A percentile compares a stretch with the other conserved stretches of the same genome.
Evolutionary conservation across 2,329 filamentous ascomycete genomes (phyloP).

Genomic region (Cordyceps javanica): DNA sequence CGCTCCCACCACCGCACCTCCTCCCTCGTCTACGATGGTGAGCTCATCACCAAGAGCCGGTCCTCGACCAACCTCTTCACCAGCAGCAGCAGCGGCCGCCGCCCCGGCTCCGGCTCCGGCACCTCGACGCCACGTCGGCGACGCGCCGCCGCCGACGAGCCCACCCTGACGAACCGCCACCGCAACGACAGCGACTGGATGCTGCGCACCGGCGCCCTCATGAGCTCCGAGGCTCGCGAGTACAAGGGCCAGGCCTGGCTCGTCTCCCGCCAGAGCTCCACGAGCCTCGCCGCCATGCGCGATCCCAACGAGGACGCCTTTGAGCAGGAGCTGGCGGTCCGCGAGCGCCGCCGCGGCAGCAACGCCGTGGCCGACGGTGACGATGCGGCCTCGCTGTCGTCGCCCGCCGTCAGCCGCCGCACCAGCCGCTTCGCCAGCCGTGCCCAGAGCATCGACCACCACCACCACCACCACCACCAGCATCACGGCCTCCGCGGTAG

Average conservation of each 20-base stretch:
- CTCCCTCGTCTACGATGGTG: slow-evolving; percentile 31
- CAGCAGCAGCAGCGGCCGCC: slow-evolving; percentile 14
- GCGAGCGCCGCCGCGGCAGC: slow-evolving; percentile 45
- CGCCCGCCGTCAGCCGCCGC: slow-evolving; percentile 38
- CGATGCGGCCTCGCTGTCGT: slow-evolving; percentile 20
- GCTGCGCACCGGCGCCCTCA: slow-evolving; percentile 54
- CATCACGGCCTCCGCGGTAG: background rate
- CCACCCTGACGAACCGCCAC: slow-evolving; percentile 27
- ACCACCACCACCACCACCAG: no score
- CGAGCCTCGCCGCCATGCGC: slow-evolving; percentile 48
- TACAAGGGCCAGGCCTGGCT: slow-evolving; percentile 66
- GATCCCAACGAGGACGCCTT: slow-evolving; percentile 48
- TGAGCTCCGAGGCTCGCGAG: slow-evolving; percentile 57
- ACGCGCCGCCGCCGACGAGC: slow-evolving; percentile 25
- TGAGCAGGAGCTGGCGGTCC: slow-evolving; percentile 44
- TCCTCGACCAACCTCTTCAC: slow-evolving; percentile 50
- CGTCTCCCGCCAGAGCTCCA: slow-evolving; percentile 58
- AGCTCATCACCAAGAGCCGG: slow-evolving; percentile 52
- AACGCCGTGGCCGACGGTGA: slow-evolving; percentile 31
- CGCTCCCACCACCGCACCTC: slow-evolving; percentile 38
- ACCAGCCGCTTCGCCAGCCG: slow-evolving; percentile 40
- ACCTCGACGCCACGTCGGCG: slow-evolving; percentile 30
- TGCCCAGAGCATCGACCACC: slow-evolving; percentile 25
- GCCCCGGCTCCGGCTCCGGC: slow-evolving; percentile 19
- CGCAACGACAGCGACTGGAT: slow-evolving; percentile 58